A percentile compares a stretch with the other conserved stretches of the same genome.
Conservation (phyloP, 2,329 filamentous ascomycete species). For the Colletotrichum falcatum region DNA sequence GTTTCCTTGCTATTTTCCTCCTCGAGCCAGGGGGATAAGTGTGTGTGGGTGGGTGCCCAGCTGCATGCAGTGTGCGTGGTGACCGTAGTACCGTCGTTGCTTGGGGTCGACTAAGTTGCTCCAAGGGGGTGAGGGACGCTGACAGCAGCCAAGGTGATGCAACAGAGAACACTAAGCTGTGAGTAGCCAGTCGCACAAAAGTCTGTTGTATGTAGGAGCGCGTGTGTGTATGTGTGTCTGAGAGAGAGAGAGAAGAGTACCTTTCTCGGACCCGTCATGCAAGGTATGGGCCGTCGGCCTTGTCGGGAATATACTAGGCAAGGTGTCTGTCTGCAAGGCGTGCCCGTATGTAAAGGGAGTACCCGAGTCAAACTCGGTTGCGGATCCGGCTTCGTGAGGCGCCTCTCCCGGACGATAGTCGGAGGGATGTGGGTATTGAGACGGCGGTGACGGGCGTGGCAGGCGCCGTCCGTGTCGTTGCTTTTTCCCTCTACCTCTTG, state of each 20-base stretch:
- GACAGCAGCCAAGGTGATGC: constrained; percentile 4
- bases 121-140: constrained; percentile 3
- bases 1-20: neutral
- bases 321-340: neutral
- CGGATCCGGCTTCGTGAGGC: neutral
- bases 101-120: constrained; percentile 27
- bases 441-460: constrained; percentile 12
- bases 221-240: neutral
- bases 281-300: neutral
- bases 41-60: neutral
- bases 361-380: neutral
- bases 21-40: neutral
- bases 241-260: neutral
- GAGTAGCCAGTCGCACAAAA: neutral
- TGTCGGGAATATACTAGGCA: neutral
- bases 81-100: neutral
- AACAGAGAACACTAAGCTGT: constrained; percentile 12
- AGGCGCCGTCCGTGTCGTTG: neutral
- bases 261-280: neutral
- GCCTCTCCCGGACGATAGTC: constrained; percentile 6
- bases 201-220: neutral
- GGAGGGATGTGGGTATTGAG: constrained; percentile 6
- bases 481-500: neutral
- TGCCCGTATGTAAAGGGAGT: constrained; percentile 4
- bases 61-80: neutral